Conservation (phyloP, 108 stramenopile species). For the Skeletonema tropicum region DNA sequence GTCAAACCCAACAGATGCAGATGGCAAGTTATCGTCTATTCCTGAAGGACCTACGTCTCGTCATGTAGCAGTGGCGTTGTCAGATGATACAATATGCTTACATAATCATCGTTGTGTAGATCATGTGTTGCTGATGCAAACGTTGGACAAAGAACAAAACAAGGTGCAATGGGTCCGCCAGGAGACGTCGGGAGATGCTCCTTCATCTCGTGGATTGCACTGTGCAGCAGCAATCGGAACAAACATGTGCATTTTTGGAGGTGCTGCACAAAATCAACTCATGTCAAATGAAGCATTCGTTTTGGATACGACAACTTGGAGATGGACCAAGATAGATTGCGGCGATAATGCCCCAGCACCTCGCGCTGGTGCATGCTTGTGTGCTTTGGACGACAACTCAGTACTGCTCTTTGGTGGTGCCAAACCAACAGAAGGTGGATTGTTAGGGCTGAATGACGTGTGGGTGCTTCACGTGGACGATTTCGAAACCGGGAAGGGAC, state of each 20-base stretch:
- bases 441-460: slow-evolving; percentile 59
- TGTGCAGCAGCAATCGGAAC: slow-evolving; percentile 40
- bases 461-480: slow-evolving; percentile 52
- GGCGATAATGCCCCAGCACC: slow-evolving; percentile 35
- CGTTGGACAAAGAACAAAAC: slow-evolving; percentile 9
- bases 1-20: slow-evolving; percentile 19
- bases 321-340: slow-evolving; percentile 52
- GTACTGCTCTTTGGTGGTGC: slow-evolving; percentile 72
- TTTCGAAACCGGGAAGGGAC: slow-evolving; percentile 25
- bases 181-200: slow-evolving; percentile 51
- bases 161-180: slow-evolving; percentile 32
- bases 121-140: slow-evolving; percentile 55
- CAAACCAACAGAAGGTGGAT: slow-evolving; percentile 29
- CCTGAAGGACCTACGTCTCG: slow-evolving; percentile 74
- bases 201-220: slow-evolving; percentile 70
- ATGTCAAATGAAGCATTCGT: slow-evolving; percentile 81
- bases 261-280: slow-evolving; percentile 63
- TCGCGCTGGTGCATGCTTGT: slow-evolving; percentile 67
- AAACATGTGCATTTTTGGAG: slow-evolving; percentile 60
- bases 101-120: slow-evolving; percentile 80
- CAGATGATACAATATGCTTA: slow-evolving; percentile 45
- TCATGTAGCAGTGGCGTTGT: slow-evolving; percentile 60
- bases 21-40: slow-evolving; percentile 23
- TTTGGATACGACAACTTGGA: slow-evolving; percentile 62
- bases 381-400: slow-evolving; percentile 40